Base-by-base conservation (phyloP, 169 alveolate genomes). In the Eimeria necatrix region DNA sequence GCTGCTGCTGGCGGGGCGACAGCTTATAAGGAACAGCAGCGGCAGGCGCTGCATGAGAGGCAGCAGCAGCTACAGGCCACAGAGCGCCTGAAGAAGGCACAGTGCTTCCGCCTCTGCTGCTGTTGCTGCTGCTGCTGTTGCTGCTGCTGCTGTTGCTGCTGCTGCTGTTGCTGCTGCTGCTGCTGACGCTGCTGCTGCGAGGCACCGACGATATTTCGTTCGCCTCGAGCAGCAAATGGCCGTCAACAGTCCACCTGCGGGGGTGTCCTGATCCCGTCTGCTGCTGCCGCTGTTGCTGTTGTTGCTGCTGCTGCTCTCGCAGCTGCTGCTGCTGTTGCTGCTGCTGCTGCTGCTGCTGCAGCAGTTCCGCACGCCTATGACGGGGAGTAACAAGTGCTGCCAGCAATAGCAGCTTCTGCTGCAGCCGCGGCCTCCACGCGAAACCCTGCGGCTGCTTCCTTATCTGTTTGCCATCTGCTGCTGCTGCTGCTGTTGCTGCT, bases 281-380 rank as follows among this genome's bases (percentile, higher is more conserved):
- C 48, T n/a, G 26, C 76, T 64, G 41, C 26, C 41, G 41, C 41
- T 14, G 18, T n/a, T 64, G 8, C 41, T 5, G 14, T 20, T 64
- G 41, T 24, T 64, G 26, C 76, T 64, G 76, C 76, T 14, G 41
- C 76, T 8, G 14, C 26, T 8, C 41, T n/a, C 9, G 14, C 76
- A 10, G 86, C 60, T 76, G 86, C 86, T 76, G 86, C 86, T 76
- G 86, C 86, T 76, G 86, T 60, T 76, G 86, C 86, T 76, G 86
- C 53, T 76, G 86, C 56, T 76, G 86, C 86, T 76, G 86, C 86
- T 46, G 86, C 22, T 41, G 86, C 86, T 48, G 86, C 48, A 71
- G 81, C 52, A 71, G 9, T 5, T 24, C 81, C 10, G 81, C 81
- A 32, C 81, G 81, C 16, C 51, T 3, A n/a, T 76, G 86, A 12